Conservation (phyloP, 148 eudicot genomes). For the Vaccinium myrtillus region DNA sequence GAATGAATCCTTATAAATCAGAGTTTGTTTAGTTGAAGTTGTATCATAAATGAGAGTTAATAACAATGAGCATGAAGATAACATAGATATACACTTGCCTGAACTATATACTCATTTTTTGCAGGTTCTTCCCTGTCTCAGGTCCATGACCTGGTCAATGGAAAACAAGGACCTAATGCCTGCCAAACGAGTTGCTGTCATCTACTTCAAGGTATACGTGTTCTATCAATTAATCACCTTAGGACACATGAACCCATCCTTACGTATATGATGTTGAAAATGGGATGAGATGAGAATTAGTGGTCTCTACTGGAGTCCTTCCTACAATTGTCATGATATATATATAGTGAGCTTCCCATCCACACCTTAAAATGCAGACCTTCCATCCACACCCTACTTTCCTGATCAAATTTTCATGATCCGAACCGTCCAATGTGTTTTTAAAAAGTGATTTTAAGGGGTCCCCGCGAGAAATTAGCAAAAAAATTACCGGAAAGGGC, state of each 20-base stretch:
- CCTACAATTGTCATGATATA: neutral
- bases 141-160: conserved; percentile 96
- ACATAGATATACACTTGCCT: neutral
- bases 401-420: too few relatives aligned
- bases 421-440: too few relatives aligned
- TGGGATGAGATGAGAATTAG: neutral
- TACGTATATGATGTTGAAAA: neutral
- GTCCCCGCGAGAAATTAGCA: too few relatives aligned
- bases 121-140: conserved; percentile 84
- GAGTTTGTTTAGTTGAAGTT: neutral
- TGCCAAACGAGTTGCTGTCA: conserved; percentile 79
- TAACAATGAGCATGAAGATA: neutral
- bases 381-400: too few relatives aligned
- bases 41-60: conserved; percentile 5
- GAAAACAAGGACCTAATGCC: conserved; percentile 70
- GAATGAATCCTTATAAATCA: neutral
- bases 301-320: neutral
- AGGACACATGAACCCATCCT: too few relatives aligned
- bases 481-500: too few relatives aligned
- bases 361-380: too few relatives aligned
- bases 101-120: neutral
- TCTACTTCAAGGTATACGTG: conserved; percentile 65
- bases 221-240: too few relatives aligned
- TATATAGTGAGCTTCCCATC: too few relatives aligned
- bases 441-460: too few relatives aligned